phyloP scores from a whole-genome alignment of 257 asterid genomes.

The Penstemon eatonii region DNA sequence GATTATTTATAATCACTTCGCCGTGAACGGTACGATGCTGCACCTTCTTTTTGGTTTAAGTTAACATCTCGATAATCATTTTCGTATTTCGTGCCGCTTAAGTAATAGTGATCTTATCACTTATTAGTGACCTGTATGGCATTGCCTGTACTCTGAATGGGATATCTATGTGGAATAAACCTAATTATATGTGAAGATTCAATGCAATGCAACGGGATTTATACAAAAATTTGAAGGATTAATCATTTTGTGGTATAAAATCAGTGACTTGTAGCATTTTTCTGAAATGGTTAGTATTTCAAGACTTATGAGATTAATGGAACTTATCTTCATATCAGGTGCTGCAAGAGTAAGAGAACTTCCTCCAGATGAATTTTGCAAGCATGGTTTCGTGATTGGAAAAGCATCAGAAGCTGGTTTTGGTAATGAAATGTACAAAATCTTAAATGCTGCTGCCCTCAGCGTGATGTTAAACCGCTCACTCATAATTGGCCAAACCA shows the following conservation, averaged over 20 bases:
- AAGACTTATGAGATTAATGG: conserved; percentile 13
- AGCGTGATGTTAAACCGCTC: conserved; percentile 98
- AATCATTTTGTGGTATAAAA: no score
- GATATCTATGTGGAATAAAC: no score
- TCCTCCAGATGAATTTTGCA: conserved; percentile 78
- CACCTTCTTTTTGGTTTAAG: neutral
- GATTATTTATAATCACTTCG: conserved; percentile 65
- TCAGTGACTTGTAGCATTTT: no score
- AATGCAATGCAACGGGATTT: no score
- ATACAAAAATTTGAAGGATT: no score
- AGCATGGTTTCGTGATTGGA: conserved; percentile 85
- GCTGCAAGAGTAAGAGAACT: conserved; percentile 71
- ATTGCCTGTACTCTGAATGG: neutral
- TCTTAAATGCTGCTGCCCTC: conserved; percentile 87
- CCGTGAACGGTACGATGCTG: conserved; percentile 47
- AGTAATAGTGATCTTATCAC: conserved; percentile 7
- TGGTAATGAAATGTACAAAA: conserved; percentile 95
- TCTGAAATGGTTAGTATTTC: neutral
- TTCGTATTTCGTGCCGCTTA: neutral
- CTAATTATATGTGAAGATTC: no score
- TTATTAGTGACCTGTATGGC: neutral
- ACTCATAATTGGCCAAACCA: conserved; percentile 98
- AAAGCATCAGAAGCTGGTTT: conserved; percentile 99
- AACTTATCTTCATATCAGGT: conserved; percentile 46
- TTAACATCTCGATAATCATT: neutral